Percentiles rank a stretch among this genome's conserved stretches.
phyloP scores from a whole-genome alignment of 2,329 filamentous ascomycete genomes.

The Dothideomycetidae sp. region DNA sequence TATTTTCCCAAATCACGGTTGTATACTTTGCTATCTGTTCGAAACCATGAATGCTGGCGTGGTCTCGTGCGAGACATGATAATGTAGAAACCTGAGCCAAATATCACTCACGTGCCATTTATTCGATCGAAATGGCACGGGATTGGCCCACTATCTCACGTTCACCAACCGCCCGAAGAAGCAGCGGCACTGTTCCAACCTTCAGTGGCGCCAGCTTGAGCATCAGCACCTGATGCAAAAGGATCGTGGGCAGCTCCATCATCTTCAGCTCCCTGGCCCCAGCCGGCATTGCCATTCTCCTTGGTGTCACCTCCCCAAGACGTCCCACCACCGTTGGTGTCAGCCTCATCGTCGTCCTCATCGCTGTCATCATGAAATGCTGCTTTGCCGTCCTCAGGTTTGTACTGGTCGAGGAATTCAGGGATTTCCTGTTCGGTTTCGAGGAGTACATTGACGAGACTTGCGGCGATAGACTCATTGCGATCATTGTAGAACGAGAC shows the following conservation, averaged over 20 bases:
- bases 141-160: too few relatives aligned
- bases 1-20: too few relatives aligned
- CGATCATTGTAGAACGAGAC: slow-evolving; percentile 77
- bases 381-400: slow-evolving; percentile 41
- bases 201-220: background rate
- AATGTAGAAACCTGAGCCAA: too few relatives aligned
- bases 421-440: slow-evolving; percentile 69
- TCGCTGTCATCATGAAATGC: slow-evolving; percentile 42
- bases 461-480: slow-evolving; percentile 57
- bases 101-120: too few relatives aligned
- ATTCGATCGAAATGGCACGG: too few relatives aligned
- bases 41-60: too few relatives aligned
- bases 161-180: too few relatives aligned
- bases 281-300: slow-evolving; percentile 11
- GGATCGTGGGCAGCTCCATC: background rate
- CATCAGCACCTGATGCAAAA: background rate
- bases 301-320: slow-evolving; percentile 9
- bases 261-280: slow-evolving; percentile 11
- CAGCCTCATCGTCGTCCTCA: slow-evolving; percentile 23
- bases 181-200: background rate
- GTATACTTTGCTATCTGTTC: too few relatives aligned
- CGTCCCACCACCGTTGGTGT: slow-evolving; percentile 12
- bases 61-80: too few relatives aligned
- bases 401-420: slow-evolving; percentile 57
- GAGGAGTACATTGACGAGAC: slow-evolving; percentile 65